A percentile compares a stretch with the other conserved stretches of the same genome.
Evolutionary conservation across 805 yeast species (phyloP).

Genomic region (Lipomyces lipofer): DNA sequence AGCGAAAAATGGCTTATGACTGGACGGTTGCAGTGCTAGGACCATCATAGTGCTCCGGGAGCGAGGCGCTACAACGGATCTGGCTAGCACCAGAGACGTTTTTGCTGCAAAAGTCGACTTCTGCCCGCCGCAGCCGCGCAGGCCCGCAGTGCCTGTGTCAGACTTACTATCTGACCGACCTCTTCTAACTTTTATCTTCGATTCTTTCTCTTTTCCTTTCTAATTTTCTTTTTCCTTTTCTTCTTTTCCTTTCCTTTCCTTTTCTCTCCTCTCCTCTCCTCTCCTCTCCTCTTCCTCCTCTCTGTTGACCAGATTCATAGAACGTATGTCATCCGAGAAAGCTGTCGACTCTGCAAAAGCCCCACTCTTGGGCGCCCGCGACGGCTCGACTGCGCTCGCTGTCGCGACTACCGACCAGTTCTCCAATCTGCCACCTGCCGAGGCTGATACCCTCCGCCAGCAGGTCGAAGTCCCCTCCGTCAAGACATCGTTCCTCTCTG

Average conservation of each 20-base stretch:
- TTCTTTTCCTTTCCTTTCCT: background rate
- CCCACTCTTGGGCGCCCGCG: conserved; percentile 2
- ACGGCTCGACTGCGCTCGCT: background rate
- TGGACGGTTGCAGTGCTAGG: too few relatives aligned
- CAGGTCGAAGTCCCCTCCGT: conserved; percentile 35
- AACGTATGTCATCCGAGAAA: background rate
- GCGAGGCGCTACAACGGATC: too few relatives aligned
- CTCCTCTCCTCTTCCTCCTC: background rate
- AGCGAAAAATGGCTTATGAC: too few relatives aligned
- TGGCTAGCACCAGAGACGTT: too few relatives aligned
- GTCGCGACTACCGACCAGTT: conserved; percentile 26
- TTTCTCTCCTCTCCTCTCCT: background rate
- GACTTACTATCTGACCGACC: too few relatives aligned
- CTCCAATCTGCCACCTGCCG: conserved; percentile 35
- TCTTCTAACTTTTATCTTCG: too few relatives aligned
- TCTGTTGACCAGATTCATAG: background rate
- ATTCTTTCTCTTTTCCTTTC: too few relatives aligned
- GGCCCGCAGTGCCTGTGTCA: too few relatives aligned
- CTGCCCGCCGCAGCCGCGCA: too few relatives aligned
- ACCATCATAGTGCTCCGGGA: too few relatives aligned
- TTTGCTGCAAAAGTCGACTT: too few relatives aligned
- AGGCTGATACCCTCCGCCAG: conserved; percentile 39
- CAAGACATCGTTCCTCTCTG: conserved; percentile 34
- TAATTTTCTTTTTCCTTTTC: background rate
- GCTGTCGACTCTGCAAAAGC: background rate